phyloP scores from a whole-genome alignment of 352 stramenopile species.

The Saprolegnia diclina region DNA sequence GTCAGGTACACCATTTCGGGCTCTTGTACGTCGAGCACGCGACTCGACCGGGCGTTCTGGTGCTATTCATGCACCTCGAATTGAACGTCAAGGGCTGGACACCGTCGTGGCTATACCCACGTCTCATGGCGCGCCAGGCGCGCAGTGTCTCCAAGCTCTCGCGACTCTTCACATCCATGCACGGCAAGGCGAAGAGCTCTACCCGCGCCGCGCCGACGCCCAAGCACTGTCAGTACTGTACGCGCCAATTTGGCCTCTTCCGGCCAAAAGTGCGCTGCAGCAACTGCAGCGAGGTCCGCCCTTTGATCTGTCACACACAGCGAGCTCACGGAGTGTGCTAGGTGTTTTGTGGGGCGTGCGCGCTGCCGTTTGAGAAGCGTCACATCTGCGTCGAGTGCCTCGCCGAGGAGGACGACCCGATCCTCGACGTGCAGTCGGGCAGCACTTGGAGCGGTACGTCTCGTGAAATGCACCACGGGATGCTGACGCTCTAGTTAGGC shows the following conservation, averaged over 20 bases:
- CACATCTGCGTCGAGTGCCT: conserved; percentile 5
- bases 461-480: too few relatives aligned
- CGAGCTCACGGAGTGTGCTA: background rate
- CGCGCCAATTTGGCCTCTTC: background rate
- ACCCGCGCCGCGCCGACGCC: too few relatives aligned
- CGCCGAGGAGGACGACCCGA: too few relatives aligned
- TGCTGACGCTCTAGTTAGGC: too few relatives aligned
- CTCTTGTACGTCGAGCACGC: background rate
- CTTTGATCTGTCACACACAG: background rate
- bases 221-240: conserved; percentile 7
- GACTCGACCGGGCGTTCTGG: background rate
- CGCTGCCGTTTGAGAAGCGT: background rate
- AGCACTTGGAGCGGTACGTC: too few relatives aligned
- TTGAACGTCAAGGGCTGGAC: background rate
- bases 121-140: background rate
- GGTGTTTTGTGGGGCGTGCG: background rate
- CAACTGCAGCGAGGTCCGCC: background rate
- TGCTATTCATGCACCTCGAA: background rate
- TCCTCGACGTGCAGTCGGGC: too few relatives aligned
- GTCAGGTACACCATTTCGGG: background rate
- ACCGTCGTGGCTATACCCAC: background rate
- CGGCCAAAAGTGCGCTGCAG: background rate
- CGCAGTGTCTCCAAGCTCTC: background rate
- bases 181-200: too few relatives aligned
- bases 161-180: too few relatives aligned